Conservation (phyloP, 2,329 filamentous ascomycete genomes). For the Rasamsonia emersonii region DNA sequence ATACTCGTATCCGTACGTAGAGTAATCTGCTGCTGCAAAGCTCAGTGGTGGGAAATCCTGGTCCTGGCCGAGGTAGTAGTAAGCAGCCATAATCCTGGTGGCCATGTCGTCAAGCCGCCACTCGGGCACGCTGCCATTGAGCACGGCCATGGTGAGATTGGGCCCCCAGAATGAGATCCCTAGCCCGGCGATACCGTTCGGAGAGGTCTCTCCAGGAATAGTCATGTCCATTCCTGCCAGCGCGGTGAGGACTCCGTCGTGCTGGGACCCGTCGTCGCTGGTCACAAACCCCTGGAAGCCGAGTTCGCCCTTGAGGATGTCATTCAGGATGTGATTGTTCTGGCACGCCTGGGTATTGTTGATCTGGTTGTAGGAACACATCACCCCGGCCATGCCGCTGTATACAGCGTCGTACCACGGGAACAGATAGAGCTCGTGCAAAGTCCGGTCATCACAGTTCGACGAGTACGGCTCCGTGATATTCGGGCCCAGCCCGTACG, state of each 20-base stretch:
- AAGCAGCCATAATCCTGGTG: slow-evolving; percentile 74
- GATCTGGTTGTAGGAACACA: slow-evolving; percentile 47
- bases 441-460: slow-evolving; percentile 46
- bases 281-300: slow-evolving; percentile 43
- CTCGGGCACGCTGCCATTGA: slow-evolving; percentile 77
- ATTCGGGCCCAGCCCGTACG: no score
- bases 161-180: slow-evolving; percentile 69
- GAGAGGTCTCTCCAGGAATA: slow-evolving; percentile 29
- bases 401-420: slow-evolving; percentile 54
- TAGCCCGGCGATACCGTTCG: slow-evolving; percentile 56
- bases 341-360: slow-evolving; percentile 43
- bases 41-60: slow-evolving; percentile 40
- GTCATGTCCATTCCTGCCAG: slow-evolving; percentile 40
- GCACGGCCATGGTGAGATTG: slow-evolving; percentile 63
- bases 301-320: slow-evolving; percentile 42
- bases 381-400: slow-evolving; percentile 47
- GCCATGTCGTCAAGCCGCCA: slow-evolving; percentile 83
- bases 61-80: slow-evolving; percentile 76
- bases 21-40: slow-evolving; percentile 69
- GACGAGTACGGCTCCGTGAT: no score
- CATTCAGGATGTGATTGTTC: slow-evolving; percentile 37
- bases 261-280: slow-evolving; percentile 37
- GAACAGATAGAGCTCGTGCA: slow-evolving; percentile 56
- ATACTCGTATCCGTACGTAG: slow-evolving; percentile 57
- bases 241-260: slow-evolving; percentile 32